Percentiles rank a stretch among this genome's conserved stretches.
Conservation (phyloP, 257 asterid species). For the Cordia subcordata region DNA sequence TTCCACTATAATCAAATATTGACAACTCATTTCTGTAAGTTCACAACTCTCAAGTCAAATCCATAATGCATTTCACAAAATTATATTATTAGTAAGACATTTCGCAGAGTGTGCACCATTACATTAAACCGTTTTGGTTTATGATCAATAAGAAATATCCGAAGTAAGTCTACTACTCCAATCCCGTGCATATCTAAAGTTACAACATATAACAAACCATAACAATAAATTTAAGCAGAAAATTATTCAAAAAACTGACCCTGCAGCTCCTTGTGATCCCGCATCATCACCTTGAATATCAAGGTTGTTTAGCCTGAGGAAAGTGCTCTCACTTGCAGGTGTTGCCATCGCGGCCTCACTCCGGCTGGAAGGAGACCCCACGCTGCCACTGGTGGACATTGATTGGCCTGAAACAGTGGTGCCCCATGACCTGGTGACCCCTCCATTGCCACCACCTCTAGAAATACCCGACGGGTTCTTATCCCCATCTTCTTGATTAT, state of each 20-base stretch:
- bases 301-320: slow-evolving; percentile 54
- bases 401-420: slow-evolving; percentile 90
- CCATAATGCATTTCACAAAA: not conserved
- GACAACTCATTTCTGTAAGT: no score
- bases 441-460: slow-evolving; percentile 49
- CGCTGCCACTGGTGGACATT: slow-evolving; percentile 84
- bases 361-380: slow-evolving; percentile 91
- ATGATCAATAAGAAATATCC: not conserved
- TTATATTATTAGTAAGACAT: not conserved
- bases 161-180: slow-evolving; percentile 3
- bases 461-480: slow-evolving; percentile 44
- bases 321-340: slow-evolving; percentile 62
- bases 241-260: slow-evolving; percentile 46
- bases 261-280: slow-evolving; percentile 72
- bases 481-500: slow-evolving; percentile 62
- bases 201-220: slow-evolving; percentile 6
- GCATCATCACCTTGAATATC: slow-evolving; percentile 92
- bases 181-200: slow-evolving; percentile 1
- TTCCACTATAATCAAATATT: no score
- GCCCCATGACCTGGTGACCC: slow-evolving; percentile 86
- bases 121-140: not conserved
- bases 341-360: slow-evolving; percentile 78
- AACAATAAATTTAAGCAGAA: not conserved
- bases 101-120: not conserved
- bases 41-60: not conserved